A percentile compares a stretch with the other conserved stretches of the same genome.
Conservation (phyloP, 441 rosid genomes). For the Sinapis alba region DNA sequence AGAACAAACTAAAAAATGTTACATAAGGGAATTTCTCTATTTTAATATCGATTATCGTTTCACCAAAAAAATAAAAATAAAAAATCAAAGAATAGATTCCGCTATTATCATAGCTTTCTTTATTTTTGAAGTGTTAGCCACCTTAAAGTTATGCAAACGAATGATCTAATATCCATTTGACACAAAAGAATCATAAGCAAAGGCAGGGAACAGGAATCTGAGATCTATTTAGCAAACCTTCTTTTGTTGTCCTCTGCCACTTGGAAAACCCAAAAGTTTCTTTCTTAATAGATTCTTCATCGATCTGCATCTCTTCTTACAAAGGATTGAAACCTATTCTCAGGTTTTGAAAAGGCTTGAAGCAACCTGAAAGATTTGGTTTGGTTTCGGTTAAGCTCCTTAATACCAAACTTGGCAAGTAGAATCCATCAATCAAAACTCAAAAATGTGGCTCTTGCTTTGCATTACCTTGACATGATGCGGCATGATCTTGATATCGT, state of each 20-base stretch:
- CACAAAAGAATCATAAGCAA: conserved; percentile 22
- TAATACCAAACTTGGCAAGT: background rate
- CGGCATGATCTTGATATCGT: conserved; percentile 93
- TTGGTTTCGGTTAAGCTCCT: background rate
- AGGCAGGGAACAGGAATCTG: conserved; percentile 9
- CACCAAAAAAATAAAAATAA: background rate
- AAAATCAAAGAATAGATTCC: conserved; percentile 4
- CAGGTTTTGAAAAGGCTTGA: conserved; percentile 59
- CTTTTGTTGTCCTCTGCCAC: conserved; percentile 5
- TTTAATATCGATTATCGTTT: too few relatives aligned
- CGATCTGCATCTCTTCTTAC: conserved; percentile 1
- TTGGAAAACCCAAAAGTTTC: background rate
- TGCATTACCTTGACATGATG: conserved; percentile 87
- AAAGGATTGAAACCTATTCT: conserved; percentile 20
- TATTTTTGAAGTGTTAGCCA: conserved; percentile 17
- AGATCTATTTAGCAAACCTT: conserved; percentile 1
- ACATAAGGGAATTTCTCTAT: too few relatives aligned
- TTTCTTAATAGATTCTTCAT: background rate
- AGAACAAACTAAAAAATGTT: too few relatives aligned
- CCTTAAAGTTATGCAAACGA: conserved; percentile 11
- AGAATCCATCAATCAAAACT: background rate
- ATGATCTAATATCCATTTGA: conserved; percentile 11
- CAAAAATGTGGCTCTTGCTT: background rate
- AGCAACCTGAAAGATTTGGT: conserved; percentile 55
- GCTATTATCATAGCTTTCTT: background rate